phyloP scores from a whole-genome alignment of 257 asterid genomes.

The Nemophila menziesii region DNA sequence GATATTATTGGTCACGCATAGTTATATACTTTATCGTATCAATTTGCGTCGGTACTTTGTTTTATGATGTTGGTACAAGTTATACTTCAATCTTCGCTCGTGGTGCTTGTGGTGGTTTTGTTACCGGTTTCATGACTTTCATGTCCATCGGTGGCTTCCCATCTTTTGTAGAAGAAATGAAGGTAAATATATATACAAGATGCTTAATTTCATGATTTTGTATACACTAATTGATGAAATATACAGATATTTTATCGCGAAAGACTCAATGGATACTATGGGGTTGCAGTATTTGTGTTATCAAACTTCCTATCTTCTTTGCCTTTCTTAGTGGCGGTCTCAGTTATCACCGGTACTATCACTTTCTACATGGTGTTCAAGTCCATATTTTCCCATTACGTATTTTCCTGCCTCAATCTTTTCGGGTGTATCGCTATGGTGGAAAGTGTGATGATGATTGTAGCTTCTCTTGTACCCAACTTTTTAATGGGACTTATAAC shows the following conservation, averaged over 20 bases:
- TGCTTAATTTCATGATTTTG: not conserved
- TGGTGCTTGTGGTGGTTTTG: conserved; percentile 91
- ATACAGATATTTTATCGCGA: conserved; percentile 61
- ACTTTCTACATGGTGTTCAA: conserved; percentile 69
- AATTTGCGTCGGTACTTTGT: conserved; percentile 71
- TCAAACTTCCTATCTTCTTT: conserved; percentile 76
- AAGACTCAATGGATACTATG: conserved; percentile 84
- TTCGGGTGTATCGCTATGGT: conserved; percentile 82
- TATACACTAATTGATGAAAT: not conserved
- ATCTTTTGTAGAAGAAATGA: conserved; percentile 87
- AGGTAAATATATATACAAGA: conserved; percentile 34
- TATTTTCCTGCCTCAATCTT: conserved; percentile 59
- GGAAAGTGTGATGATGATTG: conserved; percentile 93
- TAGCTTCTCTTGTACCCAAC: conserved; percentile 82
- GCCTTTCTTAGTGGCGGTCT: conserved; percentile 62
- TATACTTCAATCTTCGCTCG: conserved; percentile 77
- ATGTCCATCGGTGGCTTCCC: conserved; percentile 99
- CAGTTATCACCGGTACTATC: conserved; percentile 53
- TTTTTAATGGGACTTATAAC: conserved; percentile 88
- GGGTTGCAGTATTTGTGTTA: conserved; percentile 62
- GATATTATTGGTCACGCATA: conserved; percentile 83
- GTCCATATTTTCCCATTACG: conserved; percentile 43
- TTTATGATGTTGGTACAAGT: conserved; percentile 79
- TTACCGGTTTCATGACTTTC: conserved; percentile 87
- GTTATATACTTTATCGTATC: conserved; percentile 61